phyloP scores from a whole-genome alignment of 768 basidiomycete species.

The Tulasnella sp. region DNA sequence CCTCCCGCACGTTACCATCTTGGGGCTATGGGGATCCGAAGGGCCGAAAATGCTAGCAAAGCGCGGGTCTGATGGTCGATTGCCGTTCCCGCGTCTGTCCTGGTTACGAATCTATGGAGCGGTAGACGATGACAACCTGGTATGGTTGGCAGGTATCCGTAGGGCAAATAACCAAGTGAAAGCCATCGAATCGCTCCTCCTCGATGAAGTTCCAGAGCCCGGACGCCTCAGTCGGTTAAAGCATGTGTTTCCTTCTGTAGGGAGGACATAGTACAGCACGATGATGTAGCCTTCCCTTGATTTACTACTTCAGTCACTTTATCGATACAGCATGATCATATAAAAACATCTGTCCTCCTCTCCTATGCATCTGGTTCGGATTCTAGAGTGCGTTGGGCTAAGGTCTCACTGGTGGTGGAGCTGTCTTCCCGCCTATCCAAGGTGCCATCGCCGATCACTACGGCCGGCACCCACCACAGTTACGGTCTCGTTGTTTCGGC shows the following conservation, averaged over 20 bases:
- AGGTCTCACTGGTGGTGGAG: constrained; percentile 14
- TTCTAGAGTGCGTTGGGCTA: too few relatives aligned
- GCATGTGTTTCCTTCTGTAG: neutral
- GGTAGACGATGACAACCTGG: neutral
- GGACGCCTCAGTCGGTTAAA: neutral
- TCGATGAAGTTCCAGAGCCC: neutral
- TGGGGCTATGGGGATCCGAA: neutral
- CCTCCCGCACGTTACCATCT: neutral
- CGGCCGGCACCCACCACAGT: constrained; percentile 2
- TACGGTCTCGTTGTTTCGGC: constrained; percentile 7
- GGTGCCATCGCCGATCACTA: constrained; percentile 10
- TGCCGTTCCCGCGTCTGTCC: neutral
- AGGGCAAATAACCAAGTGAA: neutral
- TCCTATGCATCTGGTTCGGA: too few relatives aligned
- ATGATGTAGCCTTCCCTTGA: too few relatives aligned
- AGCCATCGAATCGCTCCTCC: neutral
- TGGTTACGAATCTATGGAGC: neutral
- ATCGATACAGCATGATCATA: too few relatives aligned
- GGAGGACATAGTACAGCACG: neutral
- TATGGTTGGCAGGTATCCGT: neutral
- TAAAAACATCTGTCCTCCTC: too few relatives aligned
- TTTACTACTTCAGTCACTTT: too few relatives aligned
- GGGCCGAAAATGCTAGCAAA: neutral
- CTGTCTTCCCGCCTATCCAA: constrained; percentile 18
- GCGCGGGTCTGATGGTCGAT: neutral